These are phyloP conservation scores for Plasmodium knowlesi DNA, from an alignment of 169 alveolate genomes.

Conservation along the genomic window DNA sequence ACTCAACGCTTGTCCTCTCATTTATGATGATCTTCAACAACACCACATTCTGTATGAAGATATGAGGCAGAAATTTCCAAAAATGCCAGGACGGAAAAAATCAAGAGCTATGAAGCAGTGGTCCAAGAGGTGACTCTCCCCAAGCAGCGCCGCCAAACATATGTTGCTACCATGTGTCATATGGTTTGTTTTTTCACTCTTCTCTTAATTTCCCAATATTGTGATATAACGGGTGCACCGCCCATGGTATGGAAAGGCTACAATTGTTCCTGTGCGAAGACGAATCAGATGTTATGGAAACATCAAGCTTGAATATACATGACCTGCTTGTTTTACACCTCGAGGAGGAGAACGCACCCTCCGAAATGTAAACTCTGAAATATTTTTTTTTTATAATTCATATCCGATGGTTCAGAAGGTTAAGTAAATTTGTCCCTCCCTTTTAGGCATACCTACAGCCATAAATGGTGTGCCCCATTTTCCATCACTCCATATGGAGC, in stretches of 20 bases:
- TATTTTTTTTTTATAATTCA: too few species aligned
- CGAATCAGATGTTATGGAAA: not conserved
- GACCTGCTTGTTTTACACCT: not conserved
- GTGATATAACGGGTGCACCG: not conserved
- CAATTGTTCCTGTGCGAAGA: not conserved
- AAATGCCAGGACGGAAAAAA: constrained; percentile 90
- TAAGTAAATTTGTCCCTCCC: not conserved
- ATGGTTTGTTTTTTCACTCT: not conserved
- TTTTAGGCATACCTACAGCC: not conserved
- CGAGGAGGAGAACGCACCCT: not conserved
- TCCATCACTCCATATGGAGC: not conserved
- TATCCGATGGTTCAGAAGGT: not conserved
- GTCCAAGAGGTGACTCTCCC: constrained; percentile 82
- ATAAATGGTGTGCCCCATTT: not conserved
- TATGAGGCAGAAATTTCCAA: constrained; percentile 88
- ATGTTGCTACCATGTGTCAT: not conserved
- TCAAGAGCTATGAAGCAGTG: constrained; percentile 88
- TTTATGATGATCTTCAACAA: constrained; percentile 79
- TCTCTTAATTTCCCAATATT: not conserved
- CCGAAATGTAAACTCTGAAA: not conserved
- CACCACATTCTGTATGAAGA: constrained; percentile 86
- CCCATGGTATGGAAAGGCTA: not conserved
- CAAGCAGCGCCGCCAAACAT: not conserved
- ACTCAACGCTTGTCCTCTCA: constrained; percentile 84
- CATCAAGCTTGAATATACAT: not conserved